Conservation (phyloP, 1,139 yeast genomes). For the Dujonia santamariae region DNA sequence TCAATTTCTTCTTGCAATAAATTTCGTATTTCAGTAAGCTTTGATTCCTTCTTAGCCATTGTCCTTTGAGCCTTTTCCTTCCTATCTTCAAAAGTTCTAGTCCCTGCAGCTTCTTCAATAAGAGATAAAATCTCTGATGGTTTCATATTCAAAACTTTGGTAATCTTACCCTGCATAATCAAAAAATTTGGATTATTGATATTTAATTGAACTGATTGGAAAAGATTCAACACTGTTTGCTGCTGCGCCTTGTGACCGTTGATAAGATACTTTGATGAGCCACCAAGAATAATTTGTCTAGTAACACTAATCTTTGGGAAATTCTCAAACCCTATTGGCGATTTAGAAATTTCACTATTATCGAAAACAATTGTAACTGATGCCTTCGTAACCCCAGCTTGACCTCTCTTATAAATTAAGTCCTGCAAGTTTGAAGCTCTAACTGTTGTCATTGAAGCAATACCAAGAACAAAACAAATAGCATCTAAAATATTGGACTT, state of each 20-base stretch:
- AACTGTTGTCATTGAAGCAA: constrained; percentile 89
- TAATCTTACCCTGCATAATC: constrained; percentile 98
- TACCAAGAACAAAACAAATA: constrained; percentile 96
- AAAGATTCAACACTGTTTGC: constrained; percentile 82
- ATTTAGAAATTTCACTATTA: constrained; percentile 67
- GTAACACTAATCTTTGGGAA: constrained; percentile 84
- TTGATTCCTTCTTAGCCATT: constrained; percentile 86
- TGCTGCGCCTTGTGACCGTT: constrained; percentile 98
- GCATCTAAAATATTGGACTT: constrained; percentile 95
- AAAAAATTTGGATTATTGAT: constrained; percentile 95
- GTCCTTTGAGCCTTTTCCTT: constrained; percentile 90
- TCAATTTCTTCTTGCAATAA: constrained; percentile 84
- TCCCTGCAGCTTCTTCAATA: constrained; percentile 98
- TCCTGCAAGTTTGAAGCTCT: constrained; percentile 93
- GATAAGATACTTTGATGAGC: constrained; percentile 85
- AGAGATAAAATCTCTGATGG: constrained; percentile 85
- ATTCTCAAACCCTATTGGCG: constrained; percentile 87
- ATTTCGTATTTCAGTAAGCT: constrained; percentile 71
- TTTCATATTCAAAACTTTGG: constrained; percentile 95
- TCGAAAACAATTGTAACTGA: constrained; percentile 95
- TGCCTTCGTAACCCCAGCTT: constrained; percentile 97
- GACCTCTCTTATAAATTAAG: constrained; percentile 93
- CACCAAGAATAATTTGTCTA: constrained; percentile 87
- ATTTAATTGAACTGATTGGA: constrained; percentile 92
- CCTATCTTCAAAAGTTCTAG: constrained; percentile 91